A percentile compares a stretch with the other conserved stretches of the same genome.
phyloP scores from a whole-genome alignment of 2,329 filamentous ascomycete species.

The Calonectria crousiana region DNA sequence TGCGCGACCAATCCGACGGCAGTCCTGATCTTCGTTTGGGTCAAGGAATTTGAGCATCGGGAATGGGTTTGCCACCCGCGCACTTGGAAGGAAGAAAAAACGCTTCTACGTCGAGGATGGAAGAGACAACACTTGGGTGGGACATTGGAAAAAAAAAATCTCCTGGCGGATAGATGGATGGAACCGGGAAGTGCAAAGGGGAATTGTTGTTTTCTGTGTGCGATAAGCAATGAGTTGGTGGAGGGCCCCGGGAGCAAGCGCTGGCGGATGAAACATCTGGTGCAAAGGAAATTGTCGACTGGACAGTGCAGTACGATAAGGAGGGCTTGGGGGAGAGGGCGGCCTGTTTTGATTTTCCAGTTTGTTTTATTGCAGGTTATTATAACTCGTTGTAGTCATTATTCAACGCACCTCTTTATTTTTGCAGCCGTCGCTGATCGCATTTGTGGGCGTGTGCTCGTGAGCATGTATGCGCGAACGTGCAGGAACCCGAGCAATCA shows the following conservation, averaged over 20 bases:
- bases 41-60: background rate
- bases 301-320: conserved; percentile 30
- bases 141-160: conserved; percentile 44
- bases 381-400: conserved; percentile 43
- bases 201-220: conserved; percentile 31
- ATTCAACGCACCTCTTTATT: conserved; percentile 23
- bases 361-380: conserved; percentile 30
- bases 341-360: conserved; percentile 39
- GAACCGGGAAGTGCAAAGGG: conserved; percentile 33
- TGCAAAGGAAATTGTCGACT: conserved; percentile 38
- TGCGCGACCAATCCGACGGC: conserved; percentile 2
- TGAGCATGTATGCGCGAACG: background rate
- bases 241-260: conserved; percentile 13
- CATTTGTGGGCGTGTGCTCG: background rate
- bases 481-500: background rate
- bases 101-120: conserved; percentile 16
- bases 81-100: conserved; percentile 8
- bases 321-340: conserved; percentile 17
- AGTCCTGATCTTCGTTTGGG: background rate
- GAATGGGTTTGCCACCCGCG: conserved; percentile 16
- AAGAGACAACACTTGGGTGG: conserved; percentile 25
- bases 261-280: conserved; percentile 34
- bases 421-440: background rate
- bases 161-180: conserved; percentile 41
- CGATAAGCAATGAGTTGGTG: conserved; percentile 17